phyloP scores from a whole-genome alignment of 257 asterid species.

The Primulina eburnea region DNA sequence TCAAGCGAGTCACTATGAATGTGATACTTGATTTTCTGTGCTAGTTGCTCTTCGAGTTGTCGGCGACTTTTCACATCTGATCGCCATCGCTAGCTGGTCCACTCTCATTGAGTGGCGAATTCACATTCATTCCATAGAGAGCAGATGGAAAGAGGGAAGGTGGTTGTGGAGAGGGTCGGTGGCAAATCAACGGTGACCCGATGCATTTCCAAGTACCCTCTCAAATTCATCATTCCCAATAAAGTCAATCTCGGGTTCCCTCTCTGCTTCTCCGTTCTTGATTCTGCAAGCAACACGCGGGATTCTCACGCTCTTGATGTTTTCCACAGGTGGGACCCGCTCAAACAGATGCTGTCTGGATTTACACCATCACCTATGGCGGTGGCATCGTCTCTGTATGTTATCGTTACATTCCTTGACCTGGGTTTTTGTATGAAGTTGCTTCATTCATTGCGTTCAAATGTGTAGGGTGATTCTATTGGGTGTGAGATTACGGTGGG shows the following conservation, averaged over 20 bases:
- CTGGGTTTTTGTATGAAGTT: background rate
- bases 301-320: background rate
- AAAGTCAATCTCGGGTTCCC: conserved; percentile 41
- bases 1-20: too few species aligned
- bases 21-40: too few species aligned
- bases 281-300: background rate
- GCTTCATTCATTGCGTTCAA: conserved; percentile 7
- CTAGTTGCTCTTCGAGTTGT: too few species aligned
- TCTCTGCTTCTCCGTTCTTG: background rate
- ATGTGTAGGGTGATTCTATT: conserved; percentile 71
- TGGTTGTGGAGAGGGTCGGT: conserved; percentile 67
- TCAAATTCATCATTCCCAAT: conserved; percentile 83
- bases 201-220: conserved; percentile 78
- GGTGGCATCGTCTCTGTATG: conserved; percentile 93
- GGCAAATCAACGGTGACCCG: conserved; percentile 69
- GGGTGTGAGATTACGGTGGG: conserved; percentile 54
- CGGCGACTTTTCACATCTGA: too few species aligned
- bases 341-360: conserved; percentile 82
- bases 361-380: conserved; percentile 84
- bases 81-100: too few species aligned
- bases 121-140: too few species aligned
- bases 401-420: background rate
- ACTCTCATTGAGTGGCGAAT: too few species aligned
- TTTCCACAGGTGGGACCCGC: conserved; percentile 65
- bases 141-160: conserved; percentile 64